These are phyloP conservation scores for Venturia aucupariae DNA, from an alignment of 2,329 filamentous ascomycete species.

Conservation along the genomic window DNA sequence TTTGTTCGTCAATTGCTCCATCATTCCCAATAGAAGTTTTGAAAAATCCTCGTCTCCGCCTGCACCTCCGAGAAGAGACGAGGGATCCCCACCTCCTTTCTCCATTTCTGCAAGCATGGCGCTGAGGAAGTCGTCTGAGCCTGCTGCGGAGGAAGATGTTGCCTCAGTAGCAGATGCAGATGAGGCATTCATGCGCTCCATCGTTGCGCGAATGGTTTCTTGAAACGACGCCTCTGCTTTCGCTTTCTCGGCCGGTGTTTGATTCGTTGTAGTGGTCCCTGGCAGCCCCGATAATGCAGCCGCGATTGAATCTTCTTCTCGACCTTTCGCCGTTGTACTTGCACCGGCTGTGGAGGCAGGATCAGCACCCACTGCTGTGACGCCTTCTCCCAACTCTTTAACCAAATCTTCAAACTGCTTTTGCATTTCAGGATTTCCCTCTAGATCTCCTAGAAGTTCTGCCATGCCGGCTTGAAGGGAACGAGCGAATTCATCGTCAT, in stretches of 20 bases:
- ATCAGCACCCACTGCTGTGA: conserved; percentile 26
- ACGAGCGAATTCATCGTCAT: conserved; percentile 71
- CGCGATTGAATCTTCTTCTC: conserved; percentile 9
- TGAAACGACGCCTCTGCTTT: conserved; percentile 64
- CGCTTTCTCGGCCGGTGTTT: conserved; percentile 14
- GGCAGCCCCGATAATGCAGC: conserved; percentile 16
- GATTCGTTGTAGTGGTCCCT: not conserved
- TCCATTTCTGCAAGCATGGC: conserved; percentile 88
- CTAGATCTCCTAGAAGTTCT: conserved; percentile 64
- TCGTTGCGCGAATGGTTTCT: conserved; percentile 84
- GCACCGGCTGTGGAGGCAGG: conserved; percentile 24
- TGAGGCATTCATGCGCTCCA: conserved; percentile 93
- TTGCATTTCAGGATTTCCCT: conserved; percentile 56
- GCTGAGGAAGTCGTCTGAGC: conserved; percentile 68
- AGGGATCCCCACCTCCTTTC: conserved; percentile 45
- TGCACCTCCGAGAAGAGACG: conserved; percentile 32
- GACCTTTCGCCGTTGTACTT: not conserved
- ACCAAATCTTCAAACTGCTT: conserved; percentile 70
- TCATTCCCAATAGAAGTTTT: conserved; percentile 94
- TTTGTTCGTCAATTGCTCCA: conserved; percentile 97
- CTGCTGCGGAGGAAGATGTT: conserved; percentile 35
- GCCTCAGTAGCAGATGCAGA: conserved; percentile 62
- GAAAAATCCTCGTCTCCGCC: conserved; percentile 74
- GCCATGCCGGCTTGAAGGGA: conserved; percentile 89
- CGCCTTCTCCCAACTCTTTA: conserved; percentile 56